These are phyloP conservation scores for Colletotrichum aenigma DNA, from an alignment of 2,329 filamentous ascomycete species.

Conservation along the genomic window DNA sequence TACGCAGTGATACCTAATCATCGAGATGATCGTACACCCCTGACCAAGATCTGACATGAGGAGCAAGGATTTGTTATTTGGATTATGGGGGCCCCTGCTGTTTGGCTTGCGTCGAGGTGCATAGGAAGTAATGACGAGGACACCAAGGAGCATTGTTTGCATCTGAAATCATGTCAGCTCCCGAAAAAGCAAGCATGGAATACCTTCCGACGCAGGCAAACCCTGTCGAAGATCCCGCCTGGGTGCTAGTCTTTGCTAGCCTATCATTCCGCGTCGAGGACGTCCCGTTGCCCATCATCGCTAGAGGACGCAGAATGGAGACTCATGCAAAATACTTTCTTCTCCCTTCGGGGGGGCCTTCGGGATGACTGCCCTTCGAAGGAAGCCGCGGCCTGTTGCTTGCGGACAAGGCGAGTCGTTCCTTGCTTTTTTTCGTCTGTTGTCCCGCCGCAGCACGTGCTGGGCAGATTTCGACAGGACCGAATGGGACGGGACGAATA, in stretches of 20 bases:
- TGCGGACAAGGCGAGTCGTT: not conserved
- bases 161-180: not conserved
- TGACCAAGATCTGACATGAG: not conserved
- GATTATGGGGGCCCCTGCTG: not conserved
- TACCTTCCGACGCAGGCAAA: not conserved
- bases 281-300: not conserved
- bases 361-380: not conserved
- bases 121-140: not conserved
- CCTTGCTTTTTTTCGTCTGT: not conserved
- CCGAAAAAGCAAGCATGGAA: slow-evolving; percentile 10
- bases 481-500: not conserved
- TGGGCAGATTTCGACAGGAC: not conserved
- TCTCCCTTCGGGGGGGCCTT: not conserved
- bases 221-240: not conserved
- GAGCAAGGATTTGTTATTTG: not conserved
- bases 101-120: not conserved
- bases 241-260: not conserved
- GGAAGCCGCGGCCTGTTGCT: not conserved
- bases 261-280: not conserved
- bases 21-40: not conserved
- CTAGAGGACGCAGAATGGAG: not conserved
- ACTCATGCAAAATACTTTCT: not conserved
- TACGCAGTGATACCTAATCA: not conserved
- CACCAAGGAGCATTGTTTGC: slow-evolving; percentile 5
- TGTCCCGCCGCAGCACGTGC: not conserved